A percentile compares a stretch with the other conserved stretches of the same genome.
Conservation (phyloP, 441 rosid genomes). For the Arabidopsis lyrata region DNA sequence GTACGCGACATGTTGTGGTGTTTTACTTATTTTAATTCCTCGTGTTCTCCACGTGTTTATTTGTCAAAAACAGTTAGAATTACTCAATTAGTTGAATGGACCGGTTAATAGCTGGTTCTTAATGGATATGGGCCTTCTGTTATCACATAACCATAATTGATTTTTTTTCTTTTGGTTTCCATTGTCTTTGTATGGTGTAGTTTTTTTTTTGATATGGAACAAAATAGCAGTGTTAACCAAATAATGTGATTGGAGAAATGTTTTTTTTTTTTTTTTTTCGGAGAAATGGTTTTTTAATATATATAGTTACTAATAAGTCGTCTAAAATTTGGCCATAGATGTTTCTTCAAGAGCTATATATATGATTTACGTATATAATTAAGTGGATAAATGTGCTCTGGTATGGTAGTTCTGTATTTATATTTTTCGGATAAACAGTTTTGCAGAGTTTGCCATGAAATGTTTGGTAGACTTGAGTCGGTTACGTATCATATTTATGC, state of each 20-base stretch:
- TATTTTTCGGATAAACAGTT: too few relatives aligned
- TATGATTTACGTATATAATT: neutral
- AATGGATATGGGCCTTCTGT: conserved; percentile 7
- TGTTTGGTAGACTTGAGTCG: neutral
- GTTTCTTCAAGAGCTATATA: neutral
- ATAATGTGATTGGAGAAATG: neutral
- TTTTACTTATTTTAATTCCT: neutral
- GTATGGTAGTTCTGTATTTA: neutral
- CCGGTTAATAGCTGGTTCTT: conserved; percentile 10
- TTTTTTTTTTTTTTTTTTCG: too few relatives aligned
- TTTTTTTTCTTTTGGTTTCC: neutral
- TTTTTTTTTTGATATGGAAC: neutral
- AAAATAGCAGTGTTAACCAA: neutral
- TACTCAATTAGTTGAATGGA: neutral
- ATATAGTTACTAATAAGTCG: neutral
- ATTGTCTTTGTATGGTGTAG: neutral
- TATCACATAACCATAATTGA: neutral
- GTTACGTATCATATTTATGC: neutral
- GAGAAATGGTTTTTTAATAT: too few relatives aligned
- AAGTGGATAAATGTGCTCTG: neutral
- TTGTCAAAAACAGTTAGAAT: conserved; percentile 11
- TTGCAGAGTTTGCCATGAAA: neutral
- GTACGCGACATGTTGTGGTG: conserved; percentile 10
- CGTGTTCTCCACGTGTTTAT: conserved; percentile 36
- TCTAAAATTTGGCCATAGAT: neutral